Percentiles rank a stretch among this genome's conserved stretches.
Evolutionary conservation across 1,139 yeast genomes (phyloP).

Genomic region (Geotrichum histeridarum): DNA sequence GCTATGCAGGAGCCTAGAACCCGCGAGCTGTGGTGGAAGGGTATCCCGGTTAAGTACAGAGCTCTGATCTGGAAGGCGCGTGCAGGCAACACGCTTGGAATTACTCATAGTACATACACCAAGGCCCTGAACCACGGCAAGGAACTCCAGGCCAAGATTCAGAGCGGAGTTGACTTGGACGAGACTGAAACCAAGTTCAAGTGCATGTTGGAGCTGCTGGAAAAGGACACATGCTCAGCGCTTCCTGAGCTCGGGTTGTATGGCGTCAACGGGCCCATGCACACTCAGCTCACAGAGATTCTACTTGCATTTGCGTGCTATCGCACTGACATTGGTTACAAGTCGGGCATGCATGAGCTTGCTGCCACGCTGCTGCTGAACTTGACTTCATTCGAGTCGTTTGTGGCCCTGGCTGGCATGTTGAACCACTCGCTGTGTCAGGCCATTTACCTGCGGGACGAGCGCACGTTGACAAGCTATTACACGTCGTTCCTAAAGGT

Average conservation of each 20-base stretch:
- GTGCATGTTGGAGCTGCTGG: constrained; percentile 24
- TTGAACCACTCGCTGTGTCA: constrained; percentile 37
- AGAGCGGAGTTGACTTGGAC: neutral
- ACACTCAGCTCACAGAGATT: constrained; percentile 35
- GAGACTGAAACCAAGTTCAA: neutral
- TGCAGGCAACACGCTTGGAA: constrained; percentile 39
- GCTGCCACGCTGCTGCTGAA: constrained; percentile 44
- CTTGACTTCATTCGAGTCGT: constrained; percentile 41
- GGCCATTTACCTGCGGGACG: constrained; percentile 31
- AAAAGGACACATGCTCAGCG: constrained; percentile 35
- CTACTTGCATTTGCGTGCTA: constrained; percentile 35
- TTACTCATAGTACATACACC: constrained; percentile 26
- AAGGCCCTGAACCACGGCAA: constrained; percentile 27
- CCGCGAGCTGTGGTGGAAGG: constrained; percentile 64
- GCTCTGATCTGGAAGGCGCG: constrained; percentile 50
- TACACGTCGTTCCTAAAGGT: constrained; percentile 46
- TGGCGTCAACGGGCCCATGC: constrained; percentile 38
- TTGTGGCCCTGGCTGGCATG: constrained; percentile 45
- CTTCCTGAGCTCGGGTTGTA: constrained; percentile 48
- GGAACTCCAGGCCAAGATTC: constrained; percentile 20
- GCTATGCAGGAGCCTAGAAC: constrained; percentile 40
- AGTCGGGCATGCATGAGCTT: constrained; percentile 29
- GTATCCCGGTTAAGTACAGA: constrained; percentile 50
- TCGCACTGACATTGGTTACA: constrained; percentile 33
- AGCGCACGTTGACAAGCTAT: constrained; percentile 32